A percentile compares a stretch with the other conserved stretches of the same genome.
Conservation (phyloP, 1,139 yeast species). For the Entelexis paramagnoliae region DNA sequence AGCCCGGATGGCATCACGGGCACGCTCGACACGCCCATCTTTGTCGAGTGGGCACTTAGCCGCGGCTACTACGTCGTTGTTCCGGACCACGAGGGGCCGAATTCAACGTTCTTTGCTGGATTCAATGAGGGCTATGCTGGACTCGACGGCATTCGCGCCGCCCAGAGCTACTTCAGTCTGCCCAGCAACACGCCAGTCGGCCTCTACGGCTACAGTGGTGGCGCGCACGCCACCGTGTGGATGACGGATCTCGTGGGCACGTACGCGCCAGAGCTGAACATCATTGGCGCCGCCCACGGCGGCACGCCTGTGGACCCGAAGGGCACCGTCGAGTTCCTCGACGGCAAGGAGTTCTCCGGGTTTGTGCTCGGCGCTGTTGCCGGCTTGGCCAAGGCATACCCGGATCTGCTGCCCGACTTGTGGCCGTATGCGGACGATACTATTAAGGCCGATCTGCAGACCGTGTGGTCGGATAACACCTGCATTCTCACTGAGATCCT, state of each 20-base stretch:
- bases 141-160: conserved; percentile 18
- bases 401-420: conserved; percentile 11
- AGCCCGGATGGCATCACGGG: conserved; percentile 21
- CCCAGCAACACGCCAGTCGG: conserved; percentile 9
- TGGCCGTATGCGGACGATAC: conserved; percentile 3
- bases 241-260: conserved; percentile 25
- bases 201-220: conserved; percentile 30
- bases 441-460: neutral
- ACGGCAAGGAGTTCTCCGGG: conserved; percentile 24
- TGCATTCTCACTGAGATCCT: conserved; percentile 14
- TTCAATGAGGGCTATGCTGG: conserved; percentile 15
- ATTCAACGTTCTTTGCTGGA: conserved; percentile 27
- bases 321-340: conserved; percentile 23
- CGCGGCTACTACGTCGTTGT: conserved; percentile 16
- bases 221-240: conserved; percentile 29
- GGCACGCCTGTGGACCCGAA: conserved; percentile 25
- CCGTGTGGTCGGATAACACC: conserved; percentile 3
- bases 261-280: conserved; percentile 28
- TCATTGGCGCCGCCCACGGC: conserved; percentile 27
- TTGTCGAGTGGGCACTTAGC: conserved; percentile 15
- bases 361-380: conserved; percentile 26
- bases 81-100: conserved; percentile 27
- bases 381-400: conserved; percentile 19
- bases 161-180: neutral
- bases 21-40: conserved; percentile 19